Base-by-base conservation (phyloP, 1,139 yeast species). In the Kodamaea plutei region DNA sequence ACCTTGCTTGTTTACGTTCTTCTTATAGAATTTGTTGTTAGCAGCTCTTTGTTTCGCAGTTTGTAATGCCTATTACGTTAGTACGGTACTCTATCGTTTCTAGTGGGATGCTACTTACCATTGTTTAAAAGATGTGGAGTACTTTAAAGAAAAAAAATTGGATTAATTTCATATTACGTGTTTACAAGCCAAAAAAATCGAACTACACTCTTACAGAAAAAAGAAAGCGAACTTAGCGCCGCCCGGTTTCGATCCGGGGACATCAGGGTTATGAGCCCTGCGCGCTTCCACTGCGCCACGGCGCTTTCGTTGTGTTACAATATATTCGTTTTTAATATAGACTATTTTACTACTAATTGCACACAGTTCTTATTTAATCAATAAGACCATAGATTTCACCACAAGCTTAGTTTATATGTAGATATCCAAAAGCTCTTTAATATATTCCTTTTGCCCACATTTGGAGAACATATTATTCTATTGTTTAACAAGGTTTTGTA, bases 231-330 rank as follows among this genome's bases (percentile, higher is more conserved):
- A 23, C 20, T 11, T 84, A 85, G 95, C 95, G 93, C 84, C 84
- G 91, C 93, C 79, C 72, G 88, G 96, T 87, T 84, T 87, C 95
- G 96, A 87, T 87, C 95, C 93, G 72, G 79, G 93, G 95, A 84
- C 95, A 82, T 85, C 95, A 84, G 95, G 95, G 96, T 87, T 87
- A 87, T 85, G 93, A 83, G 93, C 93, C 93, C 94, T 82, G 94
- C 94, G 93, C 95, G 95, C 95, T 84, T 83, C 94, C 95, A 77
- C 95, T 84, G 94, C 95, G 95, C 91, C 93, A 84, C 87, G 78
- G 79, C 84, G 85, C 84, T 66, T 18, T 11, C 20, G n/a, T n/a
- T n/a, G n/a, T n/a, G n/a, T n/a, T n/a, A n/a, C n/a, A n/a, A n/a
- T n/a, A n/a, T n/a, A n/a, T n/a, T n/a, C n/a, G n/a, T n/a, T n/a